Base-by-base conservation (phyloP, 1,284 basidiomycete species). In the Irpex sp. region DNA sequence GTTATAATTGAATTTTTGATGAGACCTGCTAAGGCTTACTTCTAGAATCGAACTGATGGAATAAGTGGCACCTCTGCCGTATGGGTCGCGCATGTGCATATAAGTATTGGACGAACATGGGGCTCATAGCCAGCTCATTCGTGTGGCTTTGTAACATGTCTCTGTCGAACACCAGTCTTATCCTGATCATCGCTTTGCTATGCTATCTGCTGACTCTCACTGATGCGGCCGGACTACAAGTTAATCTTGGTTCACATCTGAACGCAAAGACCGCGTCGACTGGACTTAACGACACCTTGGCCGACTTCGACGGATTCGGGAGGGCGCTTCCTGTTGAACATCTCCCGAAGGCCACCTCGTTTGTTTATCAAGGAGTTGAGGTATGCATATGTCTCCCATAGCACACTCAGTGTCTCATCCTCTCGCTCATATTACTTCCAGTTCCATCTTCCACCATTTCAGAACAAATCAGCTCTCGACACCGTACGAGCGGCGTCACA, bases 371-470 rank as follows among this genome's bases (percentile, higher is more conserved):
- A 36, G 67, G 67, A 17, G 63, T 68, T 31, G 58, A 68, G 57
- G 67, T 67, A 33, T 31, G 63, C 57, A n/a, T 43, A 46, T n/a
- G 4, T n/a, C 39, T 37, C 31, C n/a, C 50, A 11, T n/a, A 31
- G 37, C 53, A 11, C 37, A 53, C n/a, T 33, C 60, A 15, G 6
- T 49, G 17, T 26, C 7, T 19, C 43, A 15, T 37, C 31, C 36
- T 5, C n/a, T 59, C 15, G 31, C 39, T 33, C 31, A 21, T 5
- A 5, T 56, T 11, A 13, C 17, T 26, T 33, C 11, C 43, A 68
- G 67, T 68, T 65, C 53, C 56, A 60, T 8, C 58, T 68, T 7
- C 67, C 67, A 13, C 67, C 63, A 3, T 68, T 68, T 59, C 67
- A 68, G 21, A 57, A 67, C 36, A 2, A 47, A 8, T 53, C 61